Conservation (phyloP, 2,329 filamentous ascomycete genomes). For the Hypoxylon sp. region DNA sequence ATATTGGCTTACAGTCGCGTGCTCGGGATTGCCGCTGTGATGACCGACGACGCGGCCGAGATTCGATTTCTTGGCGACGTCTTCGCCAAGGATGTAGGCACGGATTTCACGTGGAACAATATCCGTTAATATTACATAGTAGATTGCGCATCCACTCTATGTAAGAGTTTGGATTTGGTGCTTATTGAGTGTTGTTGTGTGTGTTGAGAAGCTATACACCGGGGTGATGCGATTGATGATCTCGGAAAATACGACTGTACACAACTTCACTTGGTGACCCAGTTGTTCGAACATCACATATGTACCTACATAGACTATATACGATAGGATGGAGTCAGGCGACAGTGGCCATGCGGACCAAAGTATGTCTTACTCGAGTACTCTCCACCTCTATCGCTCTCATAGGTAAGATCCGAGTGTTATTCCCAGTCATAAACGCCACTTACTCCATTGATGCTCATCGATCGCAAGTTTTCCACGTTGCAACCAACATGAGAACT, state of each 20-base stretch:
- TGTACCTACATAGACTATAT: neutral
- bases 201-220: neutral
- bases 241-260: neutral
- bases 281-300: neutral
- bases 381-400: constrained; percentile 3
- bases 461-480: neutral
- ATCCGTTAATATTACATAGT: constrained; percentile 6
- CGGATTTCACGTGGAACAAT: constrained; percentile 22
- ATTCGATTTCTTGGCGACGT: constrained; percentile 13
- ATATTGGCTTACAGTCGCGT: neutral
- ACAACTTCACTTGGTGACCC: neutral
- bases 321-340: constrained; percentile 11
- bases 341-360: neutral
- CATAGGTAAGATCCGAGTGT: neutral
- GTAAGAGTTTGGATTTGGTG: neutral
- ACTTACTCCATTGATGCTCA: neutral
- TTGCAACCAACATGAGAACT: neutral
- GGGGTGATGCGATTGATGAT: too few species aligned
- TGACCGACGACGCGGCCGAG: constrained; percentile 20
- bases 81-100: constrained; percentile 21
- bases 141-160: constrained; percentile 21
- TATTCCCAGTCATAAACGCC: neutral
- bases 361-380: constrained; percentile 12
- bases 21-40: constrained; percentile 15
- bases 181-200: neutral